Base-by-base conservation (phyloP, 2,329 filamentous ascomycete species). In the Clarireedia monteithiana region DNA sequence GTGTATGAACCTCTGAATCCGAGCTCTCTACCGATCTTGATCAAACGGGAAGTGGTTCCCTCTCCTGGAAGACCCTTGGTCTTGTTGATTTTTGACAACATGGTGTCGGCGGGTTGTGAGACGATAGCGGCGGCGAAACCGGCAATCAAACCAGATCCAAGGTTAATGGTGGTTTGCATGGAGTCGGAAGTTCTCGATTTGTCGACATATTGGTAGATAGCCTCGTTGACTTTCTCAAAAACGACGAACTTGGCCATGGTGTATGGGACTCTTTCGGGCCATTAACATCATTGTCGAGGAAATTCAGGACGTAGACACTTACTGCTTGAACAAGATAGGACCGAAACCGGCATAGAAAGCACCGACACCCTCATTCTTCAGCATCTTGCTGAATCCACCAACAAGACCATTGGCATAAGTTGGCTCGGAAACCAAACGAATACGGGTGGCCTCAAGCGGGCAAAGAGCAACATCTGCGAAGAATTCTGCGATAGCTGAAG, bases 41-140 rank as follows among this genome's bases (percentile, higher is more conserved):
- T 79, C 69, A 95, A 77, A 74, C 89, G 86, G 73, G 78, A 81
- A 71, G 82, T 82, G 68, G 88, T 94, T 69, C 89, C 84, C 79
- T 95, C 88, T 79, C 89, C 89, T 64, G 89, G 89, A 59, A 84
- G 78, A 76, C 88, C 89, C 80, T 89, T 85, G 76, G 87, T 89
- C 87, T 94, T 94, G 87, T 95, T 95, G 81, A 95, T 94, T 84
- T 92, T 94, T 77, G 83, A 88, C 63, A 95, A 85, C 89, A 95
- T 95, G 71, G 89, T 95, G 74, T 95, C 89, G 72, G 89, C 89
- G 67, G 89, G 89, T 79, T 95, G 89, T 62, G 89, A 95, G 72
- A 95, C 82, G 67, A 92, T 72, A 71, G 89, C 89, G 67, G 89
- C 89, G 68, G 89, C 89, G 77, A 95, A 90, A 87, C 89, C 82